A percentile compares a stretch with the other conserved stretches of the same genome.
Evolutionary conservation across 176 grass and related monocot genomes (phyloP).

Genomic region (Ensete glaucum): DNA sequence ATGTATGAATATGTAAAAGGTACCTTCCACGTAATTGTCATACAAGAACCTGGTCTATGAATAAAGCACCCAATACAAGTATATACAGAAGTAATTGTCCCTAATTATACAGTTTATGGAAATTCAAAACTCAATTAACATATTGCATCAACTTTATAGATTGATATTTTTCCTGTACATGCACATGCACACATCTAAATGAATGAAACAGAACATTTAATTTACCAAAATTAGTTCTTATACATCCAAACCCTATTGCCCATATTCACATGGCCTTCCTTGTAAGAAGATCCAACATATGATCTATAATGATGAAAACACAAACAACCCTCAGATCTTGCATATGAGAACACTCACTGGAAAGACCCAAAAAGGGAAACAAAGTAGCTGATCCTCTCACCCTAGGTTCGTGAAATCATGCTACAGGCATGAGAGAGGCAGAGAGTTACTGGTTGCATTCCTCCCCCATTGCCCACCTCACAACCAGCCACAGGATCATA

Average conservation of each 20-base stretch:
- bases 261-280: slow-evolving; percentile 58
- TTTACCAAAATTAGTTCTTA: too few species aligned
- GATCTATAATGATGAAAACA: slow-evolving; percentile 10
- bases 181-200: too few species aligned
- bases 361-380: slow-evolving; percentile 22
- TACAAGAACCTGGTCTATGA: too few species aligned
- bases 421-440: slow-evolving; percentile 63
- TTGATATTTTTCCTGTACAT: too few species aligned
- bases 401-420: slow-evolving; percentile 64
- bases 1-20: too few species aligned
- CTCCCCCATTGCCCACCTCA: slow-evolving; percentile 26
- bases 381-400: slow-evolving; percentile 10
- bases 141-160: too few species aligned
- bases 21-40: too few species aligned
- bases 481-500: slow-evolving; percentile 36
- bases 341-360: slow-evolving; percentile 23
- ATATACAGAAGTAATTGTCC: too few species aligned
- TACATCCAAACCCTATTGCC: slow-evolving; percentile 36
- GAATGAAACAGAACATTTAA: too few species aligned
- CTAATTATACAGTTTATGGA: too few species aligned
- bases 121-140: too few species aligned
- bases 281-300: slow-evolving; percentile 32
- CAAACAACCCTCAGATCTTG: slow-evolving; percentile 31
- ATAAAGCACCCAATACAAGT: too few species aligned
- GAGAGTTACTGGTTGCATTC: slow-evolving; percentile 28